Base-by-base conservation (phyloP, 2,329 filamentous ascomycete genomes). In the Fusarium subtropicale region DNA sequence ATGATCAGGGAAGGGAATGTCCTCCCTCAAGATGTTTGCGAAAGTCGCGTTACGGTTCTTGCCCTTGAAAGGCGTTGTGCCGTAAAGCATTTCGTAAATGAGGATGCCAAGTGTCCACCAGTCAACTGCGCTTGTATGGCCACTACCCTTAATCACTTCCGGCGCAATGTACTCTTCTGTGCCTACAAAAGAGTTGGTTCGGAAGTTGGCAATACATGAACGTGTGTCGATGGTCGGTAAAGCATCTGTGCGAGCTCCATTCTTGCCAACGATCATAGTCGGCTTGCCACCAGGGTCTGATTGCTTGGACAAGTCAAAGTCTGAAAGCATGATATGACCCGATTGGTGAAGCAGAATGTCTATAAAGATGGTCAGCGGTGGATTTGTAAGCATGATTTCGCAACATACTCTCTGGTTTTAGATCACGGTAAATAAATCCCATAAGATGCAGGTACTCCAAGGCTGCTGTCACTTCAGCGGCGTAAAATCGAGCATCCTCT, bases 301-400 rank as follows among this genome's bases (percentile, higher is more conserved):
- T 81, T 99, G 96, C 81, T 99, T 99, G 12, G 94, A 97, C 66
- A 99, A 83, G 81, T 99, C 96, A 81, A 99, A 99, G 82, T 99
- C 96, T 65, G 96, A 98, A 79, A 99, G 87, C 96, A 99, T 99
- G 75, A 99, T 99, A 80, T 99, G 96, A 18, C 96, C 96, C n/a
- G 96, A 98, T 80, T 99, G 96, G 79, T 99, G 96, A 24, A 99
- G 89, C 16, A 99, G 86, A 71, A 99, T 99, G 75, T 99, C 94
- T 97, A 45, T 48, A 3, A 24, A 18, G 39, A 34, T 7, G 13
- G 68, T 71, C 26, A 71, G 68, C 31, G 9, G 12, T 12, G 33
- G 10, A 33, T 22, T 47, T 41, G 39, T 68, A 50, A 74, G 66
- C 65, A 52, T 6, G 6, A 6, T 20, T 22, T 36, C 38, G 30